Evolutionary conservation across 1,139 yeast genomes (phyloP).

Genomic region (Nakaseomyces uthaithaninus): DNA sequence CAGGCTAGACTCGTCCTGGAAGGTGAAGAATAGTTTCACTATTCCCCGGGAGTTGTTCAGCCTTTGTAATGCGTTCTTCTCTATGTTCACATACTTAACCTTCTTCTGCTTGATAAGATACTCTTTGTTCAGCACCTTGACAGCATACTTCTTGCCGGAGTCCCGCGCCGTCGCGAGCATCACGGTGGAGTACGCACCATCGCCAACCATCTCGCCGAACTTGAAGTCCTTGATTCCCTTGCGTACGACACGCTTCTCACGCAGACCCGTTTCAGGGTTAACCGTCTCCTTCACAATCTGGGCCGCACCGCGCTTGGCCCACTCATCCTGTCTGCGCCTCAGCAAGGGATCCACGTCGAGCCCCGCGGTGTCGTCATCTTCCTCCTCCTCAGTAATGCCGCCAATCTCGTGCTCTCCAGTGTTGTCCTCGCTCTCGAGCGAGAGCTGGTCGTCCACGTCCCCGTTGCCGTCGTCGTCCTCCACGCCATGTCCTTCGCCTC

Average conservation of each 20-base stretch:
- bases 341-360: constrained; percentile 21
- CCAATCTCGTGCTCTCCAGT: constrained; percentile 1
- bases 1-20: constrained; percentile 64
- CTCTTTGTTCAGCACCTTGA: constrained; percentile 63
- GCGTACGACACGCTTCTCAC: constrained; percentile 33
- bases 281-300: constrained; percentile 39
- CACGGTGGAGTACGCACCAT: constrained; percentile 77
- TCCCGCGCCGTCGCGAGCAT: constrained; percentile 56
- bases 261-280: constrained; percentile 38
- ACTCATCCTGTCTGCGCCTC: constrained; percentile 23
- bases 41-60: constrained; percentile 62
- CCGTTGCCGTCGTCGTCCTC: constrained; percentile 8
- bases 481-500: constrained; percentile 8
- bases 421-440: constrained; percentile 3
- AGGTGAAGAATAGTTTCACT: constrained; percentile 65
- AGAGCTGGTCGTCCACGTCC: constrained; percentile 15
- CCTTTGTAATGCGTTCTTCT: constrained; percentile 64
- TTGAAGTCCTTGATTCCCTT: constrained; percentile 61
- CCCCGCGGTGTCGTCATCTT: constrained; percentile 17
- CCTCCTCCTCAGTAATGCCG: constrained; percentile 7
- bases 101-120: constrained; percentile 74
- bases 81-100: constrained; percentile 71
- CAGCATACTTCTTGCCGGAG: constrained; percentile 55
- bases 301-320: constrained; percentile 38
- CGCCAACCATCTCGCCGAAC: constrained; percentile 66